phyloP scores from a whole-genome alignment of 768 basidiomycete genomes.

The Calocybe cyanea region DNA sequence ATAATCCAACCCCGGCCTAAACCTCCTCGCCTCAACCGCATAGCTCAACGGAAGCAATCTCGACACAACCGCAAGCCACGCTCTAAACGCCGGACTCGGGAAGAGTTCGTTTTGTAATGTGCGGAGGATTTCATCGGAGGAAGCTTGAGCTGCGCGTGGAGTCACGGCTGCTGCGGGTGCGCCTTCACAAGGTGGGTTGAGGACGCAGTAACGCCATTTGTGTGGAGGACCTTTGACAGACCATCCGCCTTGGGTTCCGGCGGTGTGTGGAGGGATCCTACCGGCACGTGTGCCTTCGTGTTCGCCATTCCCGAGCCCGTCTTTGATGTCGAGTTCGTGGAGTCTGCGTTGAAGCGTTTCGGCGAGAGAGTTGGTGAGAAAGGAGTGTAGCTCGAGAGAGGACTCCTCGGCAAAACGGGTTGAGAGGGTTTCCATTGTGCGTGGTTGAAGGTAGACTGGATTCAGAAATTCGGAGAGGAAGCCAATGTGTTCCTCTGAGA shows the following conservation, averaged over 20 bases:
- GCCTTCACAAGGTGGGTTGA: slow-evolving; percentile 36
- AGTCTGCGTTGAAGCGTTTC: slow-evolving; percentile 62
- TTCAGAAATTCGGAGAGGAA: slow-evolving; percentile 87
- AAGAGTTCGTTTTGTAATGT: slow-evolving; percentile 76
- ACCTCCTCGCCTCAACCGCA: slow-evolving; percentile 78
- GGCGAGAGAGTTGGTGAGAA: slow-evolving; percentile 71
- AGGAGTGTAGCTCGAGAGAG: slow-evolving; percentile 83
- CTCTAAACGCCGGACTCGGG: slow-evolving; percentile 77
- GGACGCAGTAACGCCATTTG: slow-evolving; percentile 88
- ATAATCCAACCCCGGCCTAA: slow-evolving; percentile 92
- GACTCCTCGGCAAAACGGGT: slow-evolving; percentile 82
- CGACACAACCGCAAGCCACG: slow-evolving; percentile 81
- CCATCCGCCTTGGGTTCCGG: slow-evolving; percentile 65
- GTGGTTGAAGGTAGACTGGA: slow-evolving; percentile 82
- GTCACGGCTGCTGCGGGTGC: slow-evolving; percentile 43
- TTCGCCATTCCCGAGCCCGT: slow-evolving; percentile 58
- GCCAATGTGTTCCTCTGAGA: slow-evolving; percentile 55
- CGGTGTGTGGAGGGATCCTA: slow-evolving; percentile 62
- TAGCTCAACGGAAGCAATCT: slow-evolving; percentile 69
- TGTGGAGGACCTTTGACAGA: slow-evolving; percentile 82
- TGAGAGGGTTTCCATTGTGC: slow-evolving; percentile 77
- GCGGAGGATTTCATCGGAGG: slow-evolving; percentile 57
- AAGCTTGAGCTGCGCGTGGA: slow-evolving; percentile 48
- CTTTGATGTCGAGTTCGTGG: slow-evolving; percentile 56
- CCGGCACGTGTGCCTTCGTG: too few species aligned